Percentiles rank a stretch among this genome's conserved stretches.
These are phyloP conservation scores for Bifiguratus adelaidae DNA, from an alignment of 192 early-diverging fungal genomes.

Conservation along the genomic window DNA sequence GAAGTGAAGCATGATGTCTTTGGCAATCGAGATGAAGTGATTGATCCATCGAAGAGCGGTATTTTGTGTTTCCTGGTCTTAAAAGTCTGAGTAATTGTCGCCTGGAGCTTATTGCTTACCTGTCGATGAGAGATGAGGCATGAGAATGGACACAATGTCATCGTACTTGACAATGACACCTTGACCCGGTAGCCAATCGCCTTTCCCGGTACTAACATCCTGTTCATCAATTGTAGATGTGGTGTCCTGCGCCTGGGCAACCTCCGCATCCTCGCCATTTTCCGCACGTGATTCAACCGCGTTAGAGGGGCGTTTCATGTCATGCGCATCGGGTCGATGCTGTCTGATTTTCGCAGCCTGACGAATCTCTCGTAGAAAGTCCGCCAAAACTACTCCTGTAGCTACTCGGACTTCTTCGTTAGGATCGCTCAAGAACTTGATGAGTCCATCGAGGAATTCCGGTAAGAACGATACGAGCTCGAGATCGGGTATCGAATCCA, in stretches of 20 bases:
- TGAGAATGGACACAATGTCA: slow-evolving; percentile 72
- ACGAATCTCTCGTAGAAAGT: slow-evolving; percentile 85
- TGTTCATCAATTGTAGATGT: slow-evolving; percentile 2
- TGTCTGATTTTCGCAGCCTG: slow-evolving; percentile 32
- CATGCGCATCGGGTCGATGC: not conserved
- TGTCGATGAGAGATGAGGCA: slow-evolving; percentile 63
- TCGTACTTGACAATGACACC: slow-evolving; percentile 76
- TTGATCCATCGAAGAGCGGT: slow-evolving; percentile 89
- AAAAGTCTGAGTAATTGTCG: slow-evolving; percentile 9
- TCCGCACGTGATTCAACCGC: not conserved
- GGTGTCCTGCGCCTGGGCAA: not conserved
- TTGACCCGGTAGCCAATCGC: slow-evolving; percentile 63
- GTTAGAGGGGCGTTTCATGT: not conserved
- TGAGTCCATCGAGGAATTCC: slow-evolving; percentile 86
- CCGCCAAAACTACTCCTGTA: slow-evolving; percentile 71
- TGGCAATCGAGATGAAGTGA: slow-evolving; percentile 76
- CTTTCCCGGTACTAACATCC: slow-evolving; percentile 35
- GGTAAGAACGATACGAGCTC: slow-evolving; percentile 89
- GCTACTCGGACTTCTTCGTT: slow-evolving; percentile 81
- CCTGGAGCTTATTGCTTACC: slow-evolving; percentile 10
- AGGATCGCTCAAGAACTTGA: slow-evolving; percentile 83
- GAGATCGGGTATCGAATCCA: slow-evolving; percentile 90
- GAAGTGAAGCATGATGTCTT: slow-evolving; percentile 73
- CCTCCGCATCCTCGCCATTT: not conserved
- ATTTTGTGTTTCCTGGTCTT: slow-evolving; percentile 84